These are phyloP conservation scores for Closterium sp. DNA, from an alignment of 139 green algal genomes.

Conservation along the genomic window DNA sequence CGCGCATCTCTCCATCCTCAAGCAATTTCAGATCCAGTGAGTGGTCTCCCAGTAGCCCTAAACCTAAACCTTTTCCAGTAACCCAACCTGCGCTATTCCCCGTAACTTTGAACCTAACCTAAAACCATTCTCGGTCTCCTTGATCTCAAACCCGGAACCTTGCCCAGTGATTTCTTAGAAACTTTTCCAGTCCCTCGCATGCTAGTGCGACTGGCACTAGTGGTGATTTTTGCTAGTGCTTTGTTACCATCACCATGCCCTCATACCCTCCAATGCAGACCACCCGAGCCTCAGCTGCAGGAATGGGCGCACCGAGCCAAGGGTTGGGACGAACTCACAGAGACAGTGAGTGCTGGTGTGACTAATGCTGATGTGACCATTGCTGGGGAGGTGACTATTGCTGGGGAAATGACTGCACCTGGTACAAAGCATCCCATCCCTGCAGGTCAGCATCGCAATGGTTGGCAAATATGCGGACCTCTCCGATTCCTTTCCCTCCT, in stretches of 20 bases:
- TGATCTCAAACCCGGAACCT: no score
- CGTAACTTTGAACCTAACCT: no score
- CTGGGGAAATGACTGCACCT: not conserved
- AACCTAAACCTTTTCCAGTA: no score
- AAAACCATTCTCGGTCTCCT: no score
- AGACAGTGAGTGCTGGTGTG: conserved; percentile 29
- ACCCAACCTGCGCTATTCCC: no score
- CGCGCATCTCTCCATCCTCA: conserved; percentile 1
- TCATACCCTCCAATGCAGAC: not conserved
- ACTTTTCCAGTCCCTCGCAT: no score
- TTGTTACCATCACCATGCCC: no score
- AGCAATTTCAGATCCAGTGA: not conserved
- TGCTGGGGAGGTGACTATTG: not conserved
- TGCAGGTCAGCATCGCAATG: conserved; percentile 81
- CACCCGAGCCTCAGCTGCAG: not conserved
- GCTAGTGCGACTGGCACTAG: no score
- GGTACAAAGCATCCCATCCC: not conserved
- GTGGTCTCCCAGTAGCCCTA: no score
- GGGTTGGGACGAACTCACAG: conserved; percentile 24
- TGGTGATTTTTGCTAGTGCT: no score
- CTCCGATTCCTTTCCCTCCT: conserved; percentile 89
- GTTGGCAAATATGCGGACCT: conserved; percentile 97
- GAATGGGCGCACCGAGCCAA: conserved; percentile 36
- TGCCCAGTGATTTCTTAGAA: no score
- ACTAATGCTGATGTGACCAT: not conserved